Base-by-base conservation (phyloP, 2,329 filamentous ascomycete genomes). In the Ophiostoma triangulosporum region DNA sequence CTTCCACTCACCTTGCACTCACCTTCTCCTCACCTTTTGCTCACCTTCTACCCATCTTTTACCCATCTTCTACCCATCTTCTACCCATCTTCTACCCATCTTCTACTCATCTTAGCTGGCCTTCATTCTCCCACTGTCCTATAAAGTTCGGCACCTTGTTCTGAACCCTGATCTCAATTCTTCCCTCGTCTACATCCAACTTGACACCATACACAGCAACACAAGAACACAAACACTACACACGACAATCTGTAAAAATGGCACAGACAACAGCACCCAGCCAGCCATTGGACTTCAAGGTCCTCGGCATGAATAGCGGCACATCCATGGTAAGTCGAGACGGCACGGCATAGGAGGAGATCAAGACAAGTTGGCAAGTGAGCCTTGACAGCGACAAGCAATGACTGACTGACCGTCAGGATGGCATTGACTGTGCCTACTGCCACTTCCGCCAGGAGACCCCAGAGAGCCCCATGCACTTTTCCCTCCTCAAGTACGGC, bases 401-500 rank as follows among this genome's bases (percentile, higher is more conserved):
- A 33, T 33, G 32, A 9, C 35, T 9, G 11, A 43, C 38, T 43
- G 24, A 43, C 20, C 22, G 24, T 24, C n/a, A 80, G 75, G 75
- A 77, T 60, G 72, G 74, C 26, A 78, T 82, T 45, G 75, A 80
- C 62, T 80, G 76, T 58, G 77, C 75, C 2, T 67, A 80, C 8
- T 79, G 77, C 59, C 74, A 66, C 51, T 81, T 80, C 62, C 66
- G 66, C 48, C 78, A 81, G 60, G 69, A 70, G 17, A 68, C 69
- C 6, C 76, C 76, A 1, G 66, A 71, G 6, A 66, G 68, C 5
- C 70, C 74, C 3, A 73, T 82, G 70, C 71, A 76, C 58, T 75
- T 81, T 57, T 70, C 76, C 59, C 66, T 81, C 5, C 66, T 79
- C n/a, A 64, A 75, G 64, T 78, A 79, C 62, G 74, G 71, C 48